A percentile compares a stretch with the other conserved stretches of the same genome.
Conservation (phyloP, 768 basidiomycete species). For the Clavaria fumosa region DNA sequence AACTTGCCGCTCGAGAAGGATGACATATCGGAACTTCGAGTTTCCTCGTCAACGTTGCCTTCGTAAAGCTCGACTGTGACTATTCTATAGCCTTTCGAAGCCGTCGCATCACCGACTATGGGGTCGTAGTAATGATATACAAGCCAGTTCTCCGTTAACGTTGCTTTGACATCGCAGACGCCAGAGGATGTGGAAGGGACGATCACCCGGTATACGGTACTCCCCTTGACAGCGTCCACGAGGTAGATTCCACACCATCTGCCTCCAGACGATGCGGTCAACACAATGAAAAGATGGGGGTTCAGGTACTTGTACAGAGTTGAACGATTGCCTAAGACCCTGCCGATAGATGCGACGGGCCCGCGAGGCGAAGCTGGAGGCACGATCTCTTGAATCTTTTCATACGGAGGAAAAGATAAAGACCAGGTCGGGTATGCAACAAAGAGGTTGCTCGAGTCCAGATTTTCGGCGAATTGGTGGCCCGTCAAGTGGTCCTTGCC, state of each 20-base stretch:
- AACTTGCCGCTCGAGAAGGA: slow-evolving; percentile 34
- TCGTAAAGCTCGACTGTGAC: slow-evolving; percentile 87
- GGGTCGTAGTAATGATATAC: slow-evolving; percentile 76
- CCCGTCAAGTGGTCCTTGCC: slow-evolving; percentile 37
- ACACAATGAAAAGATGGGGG: slow-evolving; percentile 53
- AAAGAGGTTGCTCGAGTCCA: slow-evolving; percentile 27
- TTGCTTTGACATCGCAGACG: slow-evolving; percentile 50
- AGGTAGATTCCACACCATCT: slow-evolving; percentile 51
- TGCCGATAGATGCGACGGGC: slow-evolving; percentile 64
- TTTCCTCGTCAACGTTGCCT: slow-evolving; percentile 55
- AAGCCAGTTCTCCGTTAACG: slow-evolving; percentile 82
- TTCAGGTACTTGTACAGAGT: slow-evolving; percentile 94
- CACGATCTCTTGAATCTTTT: slow-evolving; percentile 40
- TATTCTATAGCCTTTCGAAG: slow-evolving; percentile 54
- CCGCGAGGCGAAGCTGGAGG: slow-evolving; percentile 30
- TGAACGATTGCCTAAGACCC: slow-evolving; percentile 73
- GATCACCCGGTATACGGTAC: slow-evolving; percentile 47
- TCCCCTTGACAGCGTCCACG: slow-evolving; percentile 70
- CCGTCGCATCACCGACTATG: slow-evolving; percentile 26
- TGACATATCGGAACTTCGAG: slow-evolving; percentile 35
- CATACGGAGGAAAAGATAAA: slow-evolving; percentile 35
- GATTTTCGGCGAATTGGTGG: slow-evolving; percentile 32
- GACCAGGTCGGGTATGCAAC: slow-evolving; percentile 56
- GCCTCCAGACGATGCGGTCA: slow-evolving; percentile 27
- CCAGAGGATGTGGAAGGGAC: slow-evolving; percentile 29